These are phyloP conservation scores for Capsicum baccatum DNA, from an alignment of 257 asterid species.

Conservation along the genomic window DNA sequence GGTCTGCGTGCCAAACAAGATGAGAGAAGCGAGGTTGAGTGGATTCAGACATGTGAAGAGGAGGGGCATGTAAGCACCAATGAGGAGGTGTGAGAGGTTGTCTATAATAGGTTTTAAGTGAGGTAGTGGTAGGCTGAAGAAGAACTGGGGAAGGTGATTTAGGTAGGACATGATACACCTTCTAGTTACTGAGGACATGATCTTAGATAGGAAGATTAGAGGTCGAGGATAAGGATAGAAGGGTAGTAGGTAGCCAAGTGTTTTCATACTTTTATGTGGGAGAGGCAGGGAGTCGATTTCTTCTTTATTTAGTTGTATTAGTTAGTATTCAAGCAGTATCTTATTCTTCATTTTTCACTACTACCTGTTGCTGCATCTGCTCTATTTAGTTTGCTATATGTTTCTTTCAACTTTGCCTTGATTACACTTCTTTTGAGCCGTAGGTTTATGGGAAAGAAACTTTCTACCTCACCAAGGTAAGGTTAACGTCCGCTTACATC, in stretches of 20 bases:
- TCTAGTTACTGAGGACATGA: not conserved
- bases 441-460: not conserved
- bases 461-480: not conserved
- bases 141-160: not conserved
- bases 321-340: not conserved
- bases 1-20: not conserved
- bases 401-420: conserved; percentile 3
- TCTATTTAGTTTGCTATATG: not conserved
- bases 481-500: not conserved
- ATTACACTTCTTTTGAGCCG: not conserved
- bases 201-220: not conserved
- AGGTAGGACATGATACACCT: not conserved
- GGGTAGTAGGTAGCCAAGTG: not conserved
- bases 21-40: not conserved
- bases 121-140: not conserved
- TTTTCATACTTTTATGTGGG: not conserved
- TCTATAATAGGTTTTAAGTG: not conserved
- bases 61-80: not conserved
- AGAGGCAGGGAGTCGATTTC: not conserved
- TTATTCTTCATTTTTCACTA: not conserved
- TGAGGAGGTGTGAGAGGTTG: not conserved
- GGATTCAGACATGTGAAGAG: not conserved
- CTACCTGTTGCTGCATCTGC: not conserved
- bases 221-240: not conserved
- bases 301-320: not conserved